phyloP scores from a whole-genome alignment of 2,329 filamentous ascomycete species.

The Tetracladium maxilliforme region DNA sequence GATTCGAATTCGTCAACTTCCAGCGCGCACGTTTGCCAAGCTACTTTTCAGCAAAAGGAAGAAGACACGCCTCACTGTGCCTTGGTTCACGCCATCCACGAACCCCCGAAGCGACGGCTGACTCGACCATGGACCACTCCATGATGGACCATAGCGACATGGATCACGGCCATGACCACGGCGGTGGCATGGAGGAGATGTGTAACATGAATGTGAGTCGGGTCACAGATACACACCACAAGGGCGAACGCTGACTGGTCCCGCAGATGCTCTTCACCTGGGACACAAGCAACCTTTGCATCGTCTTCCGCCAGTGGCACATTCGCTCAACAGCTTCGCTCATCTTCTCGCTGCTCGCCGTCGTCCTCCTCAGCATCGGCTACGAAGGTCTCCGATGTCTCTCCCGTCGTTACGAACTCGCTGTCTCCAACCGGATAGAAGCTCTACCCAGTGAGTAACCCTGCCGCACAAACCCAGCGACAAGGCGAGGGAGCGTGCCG shows the following conservation, averaged over 20 bases:
- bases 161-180: constrained; percentile 40
- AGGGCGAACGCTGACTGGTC: neutral
- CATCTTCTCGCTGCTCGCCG: constrained; percentile 65
- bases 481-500: too few species aligned
- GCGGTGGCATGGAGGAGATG: constrained; percentile 46
- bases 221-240: constrained; percentile 1
- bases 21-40: too few species aligned
- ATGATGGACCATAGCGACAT: constrained; percentile 31
- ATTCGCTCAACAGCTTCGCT: constrained; percentile 61
- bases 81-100: too few species aligned
- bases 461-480: too few species aligned
- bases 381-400: constrained; percentile 79
- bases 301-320: constrained; percentile 88
- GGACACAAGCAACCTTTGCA: constrained; percentile 86
- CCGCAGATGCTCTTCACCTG: constrained; percentile 93
- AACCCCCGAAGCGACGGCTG: too few species aligned
- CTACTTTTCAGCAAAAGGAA: too few species aligned
- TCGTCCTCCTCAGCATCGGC: constrained; percentile 73
- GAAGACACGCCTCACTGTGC: too few species aligned
- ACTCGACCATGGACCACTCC: constrained; percentile 28
- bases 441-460: constrained; percentile 34
- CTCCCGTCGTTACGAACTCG: constrained; percentile 62
- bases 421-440: constrained; percentile 29
- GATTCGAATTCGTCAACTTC: too few species aligned
- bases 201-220: constrained; percentile 81